A percentile compares a stretch with the other conserved stretches of the same genome.
phyloP scores from a whole-genome alignment of 2,329 filamentous ascomycete genomes.

The Plenodomus biglobosus region DNA sequence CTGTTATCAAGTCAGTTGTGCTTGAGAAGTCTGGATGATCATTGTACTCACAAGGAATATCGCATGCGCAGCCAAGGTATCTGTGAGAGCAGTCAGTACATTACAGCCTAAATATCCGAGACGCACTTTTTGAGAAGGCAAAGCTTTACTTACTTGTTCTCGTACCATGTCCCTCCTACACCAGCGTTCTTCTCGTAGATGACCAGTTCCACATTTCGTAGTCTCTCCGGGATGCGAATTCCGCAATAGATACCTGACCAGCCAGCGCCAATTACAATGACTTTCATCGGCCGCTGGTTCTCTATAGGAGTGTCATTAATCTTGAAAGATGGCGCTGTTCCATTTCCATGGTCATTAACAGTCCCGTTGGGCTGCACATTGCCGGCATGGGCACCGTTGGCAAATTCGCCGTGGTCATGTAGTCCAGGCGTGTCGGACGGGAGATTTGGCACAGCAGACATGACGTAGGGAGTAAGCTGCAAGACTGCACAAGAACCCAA shows the following conservation, averaged over 20 bases:
- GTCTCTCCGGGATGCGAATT: conserved; percentile 48
- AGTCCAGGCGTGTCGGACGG: conserved; percentile 22
- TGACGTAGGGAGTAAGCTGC: conserved; percentile 7
- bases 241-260: conserved; percentile 50
- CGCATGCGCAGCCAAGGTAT: conserved; percentile 50
- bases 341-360: conserved; percentile 7
- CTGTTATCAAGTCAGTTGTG: conserved; percentile 14
- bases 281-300: conserved; percentile 46
- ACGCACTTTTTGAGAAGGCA: not conserved
- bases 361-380: conserved; percentile 9
- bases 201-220: conserved; percentile 44
- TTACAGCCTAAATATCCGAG: not conserved
- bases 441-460: conserved; percentile 37
- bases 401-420: conserved; percentile 8
- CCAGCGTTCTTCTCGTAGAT: conserved; percentile 51
- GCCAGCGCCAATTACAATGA: conserved; percentile 50
- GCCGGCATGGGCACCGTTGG: conserved; percentile 3
- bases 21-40: not conserved
- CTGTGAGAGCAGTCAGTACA: conserved; percentile 12
- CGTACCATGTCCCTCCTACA: conserved; percentile 46
- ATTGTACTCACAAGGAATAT: conserved; percentile 35
- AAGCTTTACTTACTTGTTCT: conserved; percentile 30
- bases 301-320: conserved; percentile 47
- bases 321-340: conserved; percentile 16
- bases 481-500: not conserved